A percentile compares a stretch with the other conserved stretches of the same genome.
Evolutionary conservation across 306 rosid species (phyloP).

Genomic region (Delonix regia): DNA sequence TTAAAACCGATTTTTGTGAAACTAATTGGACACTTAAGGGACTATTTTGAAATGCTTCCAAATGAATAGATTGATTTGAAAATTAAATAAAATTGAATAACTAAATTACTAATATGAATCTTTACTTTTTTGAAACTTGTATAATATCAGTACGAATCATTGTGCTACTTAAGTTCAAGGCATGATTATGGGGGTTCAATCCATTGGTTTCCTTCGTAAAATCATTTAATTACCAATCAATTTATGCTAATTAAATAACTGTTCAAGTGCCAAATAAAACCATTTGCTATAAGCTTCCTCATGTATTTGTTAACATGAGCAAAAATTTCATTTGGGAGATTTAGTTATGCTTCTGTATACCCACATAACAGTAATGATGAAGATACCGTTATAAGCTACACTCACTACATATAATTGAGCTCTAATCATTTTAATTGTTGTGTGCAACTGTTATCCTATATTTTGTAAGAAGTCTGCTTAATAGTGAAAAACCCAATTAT

Average conservation of each 20-base stretch:
- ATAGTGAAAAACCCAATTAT: neutral
- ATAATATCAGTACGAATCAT: neutral
- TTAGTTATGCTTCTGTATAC: neutral
- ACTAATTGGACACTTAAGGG: too few species aligned
- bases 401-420: neutral
- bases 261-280: neutral
- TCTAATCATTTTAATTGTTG: neutral
- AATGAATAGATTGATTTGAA: too few species aligned
- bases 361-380: neutral
- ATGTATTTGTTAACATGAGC: neutral
- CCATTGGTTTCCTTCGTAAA: neutral
- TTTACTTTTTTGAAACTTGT: neutral
- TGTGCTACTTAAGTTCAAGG: neutral
- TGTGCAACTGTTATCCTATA: slow-evolving; percentile 2
- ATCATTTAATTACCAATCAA: slow-evolving; percentile 1
- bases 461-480: neutral
- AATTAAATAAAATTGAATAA: too few species aligned
- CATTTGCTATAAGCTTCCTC: slow-evolving; percentile 8
- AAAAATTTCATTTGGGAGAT: neutral
- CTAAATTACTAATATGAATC: neutral
- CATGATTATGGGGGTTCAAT: neutral
- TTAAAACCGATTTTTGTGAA: too few species aligned
- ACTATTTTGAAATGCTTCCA: too few species aligned
- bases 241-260: neutral
- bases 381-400: slow-evolving; percentile 5